A percentile compares a stretch with the other conserved stretches of the same genome.
Evolutionary conservation across 1,284 basidiomycete genomes (phyloP).

Genomic region (Moesziomyces sp.): DNA sequence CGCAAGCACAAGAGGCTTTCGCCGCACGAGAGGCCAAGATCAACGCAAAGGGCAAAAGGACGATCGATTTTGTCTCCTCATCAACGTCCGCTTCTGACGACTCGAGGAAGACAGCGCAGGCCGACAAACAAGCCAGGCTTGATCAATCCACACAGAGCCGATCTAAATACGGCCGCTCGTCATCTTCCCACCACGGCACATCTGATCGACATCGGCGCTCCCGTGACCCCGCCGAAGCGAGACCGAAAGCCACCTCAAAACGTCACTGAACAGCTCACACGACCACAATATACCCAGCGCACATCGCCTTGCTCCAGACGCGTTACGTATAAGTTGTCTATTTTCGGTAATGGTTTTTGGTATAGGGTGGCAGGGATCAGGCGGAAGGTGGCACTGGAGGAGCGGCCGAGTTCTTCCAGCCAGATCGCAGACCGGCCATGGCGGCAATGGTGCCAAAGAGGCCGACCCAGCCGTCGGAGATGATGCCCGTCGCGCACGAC

Average conservation of each 20-base stretch:
- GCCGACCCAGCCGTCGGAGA: conserved; percentile 64
- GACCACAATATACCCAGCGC: background rate
- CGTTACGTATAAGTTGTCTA: background rate
- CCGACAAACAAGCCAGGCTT: background rate
- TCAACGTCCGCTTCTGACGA: background rate
- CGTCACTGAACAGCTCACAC: background rate
- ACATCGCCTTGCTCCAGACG: background rate
- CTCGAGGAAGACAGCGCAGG: background rate
- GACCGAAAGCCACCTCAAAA: background rate
- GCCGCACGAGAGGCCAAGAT: background rate
- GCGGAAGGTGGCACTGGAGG: conserved; percentile 27
- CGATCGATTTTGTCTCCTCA: conserved; percentile 6
- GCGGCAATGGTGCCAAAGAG: conserved; percentile 66
- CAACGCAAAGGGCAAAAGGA: background rate
- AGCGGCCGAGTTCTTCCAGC: conserved; percentile 59
- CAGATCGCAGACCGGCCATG: conserved; percentile 54
- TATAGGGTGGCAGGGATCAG: background rate
- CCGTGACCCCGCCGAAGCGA: background rate
- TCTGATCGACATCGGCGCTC: background rate
- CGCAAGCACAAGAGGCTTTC: background rate
- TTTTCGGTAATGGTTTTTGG: background rate
- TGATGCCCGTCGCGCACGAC: conserved; percentile 67
- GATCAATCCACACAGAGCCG: no score
- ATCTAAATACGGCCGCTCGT: background rate
- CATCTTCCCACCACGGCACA: background rate